Base-by-base conservation (phyloP, 164 flowering plant species). In the Dillenia turbinata region DNA sequence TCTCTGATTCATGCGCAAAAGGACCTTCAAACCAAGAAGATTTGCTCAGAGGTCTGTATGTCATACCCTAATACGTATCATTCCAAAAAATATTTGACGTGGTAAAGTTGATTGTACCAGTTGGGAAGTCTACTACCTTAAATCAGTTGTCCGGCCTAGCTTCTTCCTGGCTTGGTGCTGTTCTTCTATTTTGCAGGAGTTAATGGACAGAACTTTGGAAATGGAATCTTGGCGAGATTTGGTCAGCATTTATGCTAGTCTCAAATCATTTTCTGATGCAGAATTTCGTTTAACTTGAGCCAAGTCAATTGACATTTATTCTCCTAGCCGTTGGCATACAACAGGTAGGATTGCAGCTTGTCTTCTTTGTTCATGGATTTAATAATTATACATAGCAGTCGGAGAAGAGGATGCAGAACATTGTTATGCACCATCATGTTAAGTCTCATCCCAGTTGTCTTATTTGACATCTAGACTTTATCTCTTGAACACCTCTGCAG, bases 141-240 rank as follows among this genome's bases (percentile, higher is more conserved):
- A 5, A 26, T 26, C 33, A 26, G 0, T 26, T 26, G 2, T 26
- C 5, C 33, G 5, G 33, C 33, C 33, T 26, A 26, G 33, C 33
- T 26, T 26, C 33, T 26, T 26, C 33, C 33, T 26, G 33, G 1
- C 33, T 26, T 1, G 5, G 3, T 1, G 47, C 9, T 47, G 48
- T 54, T 7, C 10, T 46, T n/a, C 16, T 4, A 52, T 19, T 61
- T 56, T 49, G 44, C 81, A 92, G 98, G 80, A 52, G 59, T 12
- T 44, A 57, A 33, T 51, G 24, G 73, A 69, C 52, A 71, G 61
- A 57, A 68, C 69, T n/a, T 68, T 93, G 65, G 97, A 85, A 76
- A 69, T 75, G n/a, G 83, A 80, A 70, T 80, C 89, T 5, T 94
- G 99, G 99, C 87, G 75, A 60, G 96, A 94, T 82, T 76, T 94